Evolutionary conservation across 305 asterid species (phyloP), one percentile per base, ranked within the genome.

Genomic region (Fraxinus baroniana): DNA sequence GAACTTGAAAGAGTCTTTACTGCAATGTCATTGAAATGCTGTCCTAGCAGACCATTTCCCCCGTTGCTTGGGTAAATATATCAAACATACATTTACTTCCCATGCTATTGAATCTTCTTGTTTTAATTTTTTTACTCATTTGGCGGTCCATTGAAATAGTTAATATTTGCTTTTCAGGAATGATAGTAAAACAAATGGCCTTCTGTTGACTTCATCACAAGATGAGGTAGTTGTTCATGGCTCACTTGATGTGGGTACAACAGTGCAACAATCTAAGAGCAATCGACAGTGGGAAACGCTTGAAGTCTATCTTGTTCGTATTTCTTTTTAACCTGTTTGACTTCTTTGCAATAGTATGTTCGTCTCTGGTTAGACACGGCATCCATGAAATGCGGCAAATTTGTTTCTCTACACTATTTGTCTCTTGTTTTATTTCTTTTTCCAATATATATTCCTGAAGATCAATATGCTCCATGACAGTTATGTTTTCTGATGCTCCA

Each of bases 271-370:
- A 81, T 78, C 88, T 62, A 82, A 76, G 76, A 91, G 95, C 85
- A 87, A 85, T 86, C 85, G 91, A 89, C 95, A 93, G 33, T 96
- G 98, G 99, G 98, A 89, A 87, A 91, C 93, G 60, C 98, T 96
- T 82, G 97, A 96, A 88, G 90, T 86, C 88, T 96, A 93, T 88
- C 97, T 96, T 82, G 99, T 95, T 30, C 55, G 99, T 93, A 83
- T 60, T 86, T 87, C 81, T 78, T 26, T 70, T 15, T 30, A 10
- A 62, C 78, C 76, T 78, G n/a, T 7, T 70, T 49, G 39, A 24
- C 24, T 36, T 82, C 62, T 33, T 79, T 64, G 7, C 26, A 24
- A 12, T 84, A n/a, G 10, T 46, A 32, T 49, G 70, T 80, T 26
- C n/a, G 81, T 62, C 72, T 80, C 75, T 7, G 26, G 46, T 30